These are phyloP conservation scores for Hydnum rufescens DNA, from an alignment of 768 basidiomycete genomes.

Conservation along the genomic window DNA sequence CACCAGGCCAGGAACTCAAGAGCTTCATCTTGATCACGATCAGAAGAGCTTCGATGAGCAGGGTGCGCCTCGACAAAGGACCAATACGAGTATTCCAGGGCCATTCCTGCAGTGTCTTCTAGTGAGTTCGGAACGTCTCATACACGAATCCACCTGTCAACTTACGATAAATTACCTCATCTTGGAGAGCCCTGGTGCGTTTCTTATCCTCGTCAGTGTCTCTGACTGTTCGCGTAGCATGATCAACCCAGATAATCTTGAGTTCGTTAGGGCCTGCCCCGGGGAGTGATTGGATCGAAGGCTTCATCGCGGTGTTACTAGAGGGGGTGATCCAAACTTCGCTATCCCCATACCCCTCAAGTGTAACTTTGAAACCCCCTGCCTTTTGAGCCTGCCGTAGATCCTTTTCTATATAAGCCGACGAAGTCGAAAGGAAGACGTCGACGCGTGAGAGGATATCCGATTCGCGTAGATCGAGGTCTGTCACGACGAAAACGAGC, in stretches of 20 bases:
- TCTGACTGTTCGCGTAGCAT: not conserved
- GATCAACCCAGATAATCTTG: constrained; percentile 1
- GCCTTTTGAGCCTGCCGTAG: not conserved
- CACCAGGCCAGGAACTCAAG: constrained; percentile 1
- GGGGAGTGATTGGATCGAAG: not conserved
- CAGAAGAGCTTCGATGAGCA: not conserved
- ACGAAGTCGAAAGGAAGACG: not conserved
- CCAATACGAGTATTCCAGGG: not conserved
- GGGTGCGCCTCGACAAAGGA: not conserved
- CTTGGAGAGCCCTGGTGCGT: not conserved
- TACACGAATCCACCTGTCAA: not conserved
- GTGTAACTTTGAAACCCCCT: not conserved
- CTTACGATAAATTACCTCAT: not conserved
- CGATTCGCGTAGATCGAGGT: not conserved
- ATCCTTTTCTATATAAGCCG: not conserved
- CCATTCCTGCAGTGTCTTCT: not conserved
- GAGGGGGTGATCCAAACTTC: not conserved
- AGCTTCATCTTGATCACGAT: not conserved
- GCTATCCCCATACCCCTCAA: not conserved
- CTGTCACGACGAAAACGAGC: not conserved
- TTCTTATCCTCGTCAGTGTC: not conserved
- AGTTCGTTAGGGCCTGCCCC: not conserved
- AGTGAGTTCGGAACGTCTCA: not conserved
- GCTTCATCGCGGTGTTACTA: not conserved
- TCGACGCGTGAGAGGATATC: not conserved